A percentile compares a stretch with the other conserved stretches of the same genome.
Conservation (phyloP, 305 asterid genomes). For the Fraxinus greggii region DNA sequence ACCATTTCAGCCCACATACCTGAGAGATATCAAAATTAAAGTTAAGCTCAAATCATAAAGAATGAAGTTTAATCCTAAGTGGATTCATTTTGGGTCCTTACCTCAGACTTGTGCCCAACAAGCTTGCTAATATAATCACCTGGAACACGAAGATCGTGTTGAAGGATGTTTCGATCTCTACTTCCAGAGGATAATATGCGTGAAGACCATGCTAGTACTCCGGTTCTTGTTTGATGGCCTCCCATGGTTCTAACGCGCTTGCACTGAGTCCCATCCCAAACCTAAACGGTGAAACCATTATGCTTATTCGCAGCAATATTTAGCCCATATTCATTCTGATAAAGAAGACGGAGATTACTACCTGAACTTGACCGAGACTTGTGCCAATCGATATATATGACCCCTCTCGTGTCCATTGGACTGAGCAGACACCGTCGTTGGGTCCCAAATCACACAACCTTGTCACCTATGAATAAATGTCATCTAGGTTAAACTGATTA, state of each 20-base stretch:
- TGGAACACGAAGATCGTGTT: slow-evolving; percentile 94
- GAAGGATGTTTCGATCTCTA: slow-evolving; percentile 89
- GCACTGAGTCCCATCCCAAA: slow-evolving; percentile 96
- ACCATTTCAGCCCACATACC: slow-evolving; percentile 99
- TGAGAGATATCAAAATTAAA: slow-evolving; percentile 20
- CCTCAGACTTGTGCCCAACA: slow-evolving; percentile 95
- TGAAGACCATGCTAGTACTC: slow-evolving; percentile 90
- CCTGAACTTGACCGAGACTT: slow-evolving; percentile 92
- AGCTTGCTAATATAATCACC: slow-evolving; percentile 80
- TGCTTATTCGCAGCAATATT: not conserved
- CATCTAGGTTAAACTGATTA: slow-evolving; percentile 10
- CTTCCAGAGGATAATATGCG: slow-evolving; percentile 92
- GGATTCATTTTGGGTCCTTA: slow-evolving; percentile 14
- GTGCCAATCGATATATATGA: slow-evolving; percentile 92
- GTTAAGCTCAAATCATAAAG: slow-evolving; percentile 4
- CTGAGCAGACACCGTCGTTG: slow-evolving; percentile 82
- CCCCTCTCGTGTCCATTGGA: slow-evolving; percentile 97
- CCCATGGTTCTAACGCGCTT: slow-evolving; percentile 80
- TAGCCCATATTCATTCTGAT: not conserved
- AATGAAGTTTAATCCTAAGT: not conserved
- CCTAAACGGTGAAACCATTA: slow-evolving; percentile 34
- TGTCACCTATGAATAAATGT: slow-evolving; percentile 59
- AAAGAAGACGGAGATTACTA: slow-evolving; percentile 21
- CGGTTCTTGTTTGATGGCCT: slow-evolving; percentile 94
- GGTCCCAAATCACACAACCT: slow-evolving; percentile 95